A percentile compares a stretch with the other conserved stretches of the same genome.
Conservation (phyloP, 2,329 filamentous ascomycete genomes). For the Zymoseptoria brevis region DNA sequence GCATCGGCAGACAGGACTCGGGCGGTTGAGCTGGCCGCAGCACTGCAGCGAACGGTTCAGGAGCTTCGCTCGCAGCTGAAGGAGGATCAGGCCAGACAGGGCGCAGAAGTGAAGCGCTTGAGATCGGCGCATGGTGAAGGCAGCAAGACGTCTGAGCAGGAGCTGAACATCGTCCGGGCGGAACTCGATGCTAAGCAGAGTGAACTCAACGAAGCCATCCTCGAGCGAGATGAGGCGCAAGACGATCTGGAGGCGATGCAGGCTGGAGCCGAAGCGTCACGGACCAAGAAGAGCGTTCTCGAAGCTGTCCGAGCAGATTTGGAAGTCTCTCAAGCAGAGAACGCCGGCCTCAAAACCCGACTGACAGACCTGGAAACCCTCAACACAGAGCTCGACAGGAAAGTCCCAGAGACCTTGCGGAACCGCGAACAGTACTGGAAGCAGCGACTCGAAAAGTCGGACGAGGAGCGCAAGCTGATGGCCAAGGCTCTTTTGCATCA, state of each 20-base stretch:
- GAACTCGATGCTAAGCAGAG: conserved; percentile 19
- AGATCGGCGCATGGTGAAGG: conserved; percentile 9
- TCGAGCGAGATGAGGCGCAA: conserved; percentile 22
- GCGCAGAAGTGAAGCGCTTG: conserved; percentile 15
- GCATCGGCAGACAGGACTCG: conserved; percentile 14
- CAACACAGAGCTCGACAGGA: conserved; percentile 20
- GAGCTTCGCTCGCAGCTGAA: conserved; percentile 19
- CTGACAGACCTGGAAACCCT: conserved; percentile 15
- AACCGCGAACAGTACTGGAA: conserved; percentile 21
- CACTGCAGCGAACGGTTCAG: conserved; percentile 17
- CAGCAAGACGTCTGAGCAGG: conserved; percentile 8
- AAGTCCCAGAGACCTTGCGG: conserved; percentile 15
- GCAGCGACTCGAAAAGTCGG: conserved; percentile 17
- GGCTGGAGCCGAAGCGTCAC: not conserved
- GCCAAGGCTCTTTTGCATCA: conserved; percentile 59
- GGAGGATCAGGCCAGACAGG: conserved; percentile 16
- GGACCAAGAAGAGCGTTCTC: not conserved
- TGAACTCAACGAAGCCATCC: conserved; percentile 19
- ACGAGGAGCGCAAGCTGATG: conserved; percentile 27
- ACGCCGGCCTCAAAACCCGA: conserved; percentile 2
- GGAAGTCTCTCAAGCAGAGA: conserved; percentile 13
- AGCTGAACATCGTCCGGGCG: conserved; percentile 10
- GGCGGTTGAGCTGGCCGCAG: conserved; percentile 16
- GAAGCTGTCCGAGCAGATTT: conserved; percentile 13
- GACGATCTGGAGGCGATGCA: conserved; percentile 10